Base-by-base conservation (phyloP, 2,329 filamentous ascomycete genomes). In the Colletotrichum tanaceti region DNA sequence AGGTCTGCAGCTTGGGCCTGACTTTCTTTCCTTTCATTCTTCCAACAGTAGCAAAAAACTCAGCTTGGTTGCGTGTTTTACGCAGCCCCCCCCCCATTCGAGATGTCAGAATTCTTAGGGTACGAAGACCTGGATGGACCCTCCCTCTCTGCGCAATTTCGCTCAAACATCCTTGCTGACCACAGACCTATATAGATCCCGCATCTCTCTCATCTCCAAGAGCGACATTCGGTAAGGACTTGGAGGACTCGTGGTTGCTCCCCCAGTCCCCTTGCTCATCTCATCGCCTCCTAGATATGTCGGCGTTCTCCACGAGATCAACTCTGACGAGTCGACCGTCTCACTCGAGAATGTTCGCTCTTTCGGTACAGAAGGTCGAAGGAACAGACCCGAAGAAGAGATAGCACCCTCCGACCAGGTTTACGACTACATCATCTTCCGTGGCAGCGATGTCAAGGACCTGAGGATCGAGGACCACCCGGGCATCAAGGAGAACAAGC, bases 361-460 rank as follows among this genome's bases (percentile, higher is more conserved):
- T 4, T 97, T 91, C 77, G 96, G 96, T 74, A 98, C 96, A 38
- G 96, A 99, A 83, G 94, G 94, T 65, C 93, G 96, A 72, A 91
- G 91, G 77, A 89, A 86, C 73, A 90, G 91, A 73, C 90, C 91
- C 20, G 88, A 91, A 20, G 92, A 97, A 72, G 94, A 97, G 81
- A 92, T 97, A 67, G 83, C 91, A 44, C 88, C 93, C 4, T 95
- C 93, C 41, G 91, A 96, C 71, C 93, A 93, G 78, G 88, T 97
- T 76, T 99, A 98, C 84, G 96, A 98, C 79, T 98, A 98, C 83
- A 98, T 99, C 77, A 94, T 99, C 72, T 99, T 99, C 81, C 91
- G 95, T 70, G 96, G 96, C 74, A 98, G 93, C 80, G 96, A 99
- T 84, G 96, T 99, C 77, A 99, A 99, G 83, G 96, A 99, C 80